Base-by-base conservation (phyloP, 2,329 filamentous ascomycete genomes). In the Mycosphaerella sp. region DNA sequence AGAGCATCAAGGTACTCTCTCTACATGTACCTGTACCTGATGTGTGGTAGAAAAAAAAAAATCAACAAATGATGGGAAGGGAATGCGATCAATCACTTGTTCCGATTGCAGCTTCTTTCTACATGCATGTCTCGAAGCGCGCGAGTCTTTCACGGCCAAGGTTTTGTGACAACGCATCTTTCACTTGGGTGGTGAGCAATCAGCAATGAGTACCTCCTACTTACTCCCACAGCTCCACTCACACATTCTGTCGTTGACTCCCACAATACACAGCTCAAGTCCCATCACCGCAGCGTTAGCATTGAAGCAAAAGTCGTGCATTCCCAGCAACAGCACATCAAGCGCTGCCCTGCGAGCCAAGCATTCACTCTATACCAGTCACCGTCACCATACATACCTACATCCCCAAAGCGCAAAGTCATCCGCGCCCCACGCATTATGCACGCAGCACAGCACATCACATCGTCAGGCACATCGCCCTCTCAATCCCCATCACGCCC, bases 401-500 rank as follows among this genome's bases (percentile, higher is more conserved):
- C 14, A 21, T 21, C 21, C n/a, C 11, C 40, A 42, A 7, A 42
- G 40, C 11, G 5, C 4, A 2, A 1, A 11, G 3, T 38, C 7
- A n/a, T 38, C n/a, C 34, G 34, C 34, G 34, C 34, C 34, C 12
- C 40, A 21, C 17, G 40, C 38, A 6, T 8, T 6, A 17, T 42
- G 40, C 12, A 23, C 12, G n/a, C 40, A 17, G 8, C 6, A 29
- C n/a, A 42, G 14, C 40, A 42, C n/a, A 23, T 9, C 23, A 8
- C 26, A 21, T 44, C 12, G 29, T 21, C 21, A 21, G 21, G 2
- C 21, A 21, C 21, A 21, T 21, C 21, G 21, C 21, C 17, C 42
- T 44, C 14, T 44, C 42, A 11, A 21, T 29, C 4, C 14, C 41
- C 48, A 51, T 67, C 64, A 51, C 65, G 62, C n/a, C 66, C 67